Evolutionary conservation across 768 basidiomycete genomes (phyloP).

Genomic region (Nidula microcarpa): DNA sequence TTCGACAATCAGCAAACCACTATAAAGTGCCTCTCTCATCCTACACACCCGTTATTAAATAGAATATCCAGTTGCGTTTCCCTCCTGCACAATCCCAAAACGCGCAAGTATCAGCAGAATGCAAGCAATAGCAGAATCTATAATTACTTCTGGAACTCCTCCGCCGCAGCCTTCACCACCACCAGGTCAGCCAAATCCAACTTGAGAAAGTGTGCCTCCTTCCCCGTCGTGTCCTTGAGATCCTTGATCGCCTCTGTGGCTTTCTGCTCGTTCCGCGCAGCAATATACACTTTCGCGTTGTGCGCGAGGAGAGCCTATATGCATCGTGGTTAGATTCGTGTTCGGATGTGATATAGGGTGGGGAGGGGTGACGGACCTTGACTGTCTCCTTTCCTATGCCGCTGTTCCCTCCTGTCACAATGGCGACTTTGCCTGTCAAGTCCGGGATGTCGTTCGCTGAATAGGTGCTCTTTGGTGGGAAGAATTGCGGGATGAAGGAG

Average conservation of each 20-base stretch:
- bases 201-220: neutral
- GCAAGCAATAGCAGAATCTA: neutral
- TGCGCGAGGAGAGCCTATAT: constrained; percentile 18
- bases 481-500: no score
- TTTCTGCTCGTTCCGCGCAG: constrained; percentile 17
- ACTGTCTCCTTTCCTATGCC: no score
- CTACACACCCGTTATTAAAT: constrained; percentile 1
- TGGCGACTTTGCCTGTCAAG: no score
- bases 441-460: no score
- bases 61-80: constrained; percentile 1
- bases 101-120: neutral
- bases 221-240: neutral
- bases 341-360: no score
- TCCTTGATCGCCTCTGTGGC: constrained; percentile 13
- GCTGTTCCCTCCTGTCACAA: no score
- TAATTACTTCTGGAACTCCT: neutral
- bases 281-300: constrained; percentile 31
- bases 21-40: neutral
- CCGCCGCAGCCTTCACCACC: neutral
- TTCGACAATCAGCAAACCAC: neutral
- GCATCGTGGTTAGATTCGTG: no score
- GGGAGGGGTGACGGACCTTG: no score
- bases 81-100: neutral
- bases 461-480: no score
- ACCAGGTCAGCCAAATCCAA: neutral